Evolutionary conservation across 139 green algal genomes (phyloP).

Genomic region (Parachlorella kessleri): DNA sequence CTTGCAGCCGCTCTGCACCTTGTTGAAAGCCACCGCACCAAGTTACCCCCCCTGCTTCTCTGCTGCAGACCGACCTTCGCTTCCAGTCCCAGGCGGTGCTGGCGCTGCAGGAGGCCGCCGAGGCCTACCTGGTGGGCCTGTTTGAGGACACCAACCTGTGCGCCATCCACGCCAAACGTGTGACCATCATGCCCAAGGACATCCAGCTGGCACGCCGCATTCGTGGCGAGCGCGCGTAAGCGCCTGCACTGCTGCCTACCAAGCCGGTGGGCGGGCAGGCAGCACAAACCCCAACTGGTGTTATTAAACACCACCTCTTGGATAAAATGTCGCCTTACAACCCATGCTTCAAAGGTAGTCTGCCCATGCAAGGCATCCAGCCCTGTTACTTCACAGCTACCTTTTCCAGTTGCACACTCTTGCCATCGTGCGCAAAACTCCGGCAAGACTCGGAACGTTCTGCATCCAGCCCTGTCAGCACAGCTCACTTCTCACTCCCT

Average conservation of each 20-base stretch:
- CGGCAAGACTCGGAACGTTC: too few relatives aligned
- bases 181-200: conserved; percentile 99
- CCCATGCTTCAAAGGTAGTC: too few relatives aligned
- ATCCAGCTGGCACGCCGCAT: conserved; percentile 95
- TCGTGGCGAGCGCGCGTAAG: conserved; percentile 75
- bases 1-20: conserved; percentile 89
- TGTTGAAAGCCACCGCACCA: conserved; percentile 65
- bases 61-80: conserved; percentile 93
- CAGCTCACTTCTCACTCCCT: too few relatives aligned
- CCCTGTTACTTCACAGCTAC: too few relatives aligned
- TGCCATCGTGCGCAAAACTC: too few relatives aligned
- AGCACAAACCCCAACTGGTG: conserved; percentile 19
- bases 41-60: too few relatives aligned
- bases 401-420: too few relatives aligned
- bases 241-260: too few relatives aligned
- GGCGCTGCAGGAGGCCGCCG: conserved; percentile 92
- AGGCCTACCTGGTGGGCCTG: conserved; percentile 97
- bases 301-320: conserved; percentile 6
- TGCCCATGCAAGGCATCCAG: too few relatives aligned
- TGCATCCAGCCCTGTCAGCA: too few relatives aligned
- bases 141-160: conserved; percentile 84
- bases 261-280: too few relatives aligned
- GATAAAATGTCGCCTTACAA: too few relatives aligned
- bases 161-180: conserved; percentile 84
- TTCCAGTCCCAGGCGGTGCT: conserved; percentile 95